Base-by-base conservation (phyloP, 345 rosid genomes). In the thale cress (Arabidopsis thaliana) region DNA sequence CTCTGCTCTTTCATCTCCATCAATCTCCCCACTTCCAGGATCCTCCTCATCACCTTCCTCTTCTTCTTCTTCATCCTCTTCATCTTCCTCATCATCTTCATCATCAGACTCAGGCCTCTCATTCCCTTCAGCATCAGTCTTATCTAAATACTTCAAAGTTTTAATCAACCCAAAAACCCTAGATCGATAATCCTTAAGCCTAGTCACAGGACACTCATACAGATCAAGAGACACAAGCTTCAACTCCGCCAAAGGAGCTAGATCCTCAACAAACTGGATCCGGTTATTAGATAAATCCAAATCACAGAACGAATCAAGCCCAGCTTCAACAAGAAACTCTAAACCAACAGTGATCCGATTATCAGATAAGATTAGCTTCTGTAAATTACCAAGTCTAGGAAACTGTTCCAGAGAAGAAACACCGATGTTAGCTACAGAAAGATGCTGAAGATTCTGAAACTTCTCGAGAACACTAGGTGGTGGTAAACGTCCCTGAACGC, bases 21-120 rank as follows among this genome's bases (percentile, higher is more conserved):
- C 93, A 37, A 84, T 41, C 78, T 88, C 96, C 5, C 91, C 85
- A 71, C 84, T 83, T 44, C 93, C 92, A 5, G 92, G 90, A 78
- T 90, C 87, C 55, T 75, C 80, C 41, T 83, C 96, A 69, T 90
- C 86, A 25, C 68, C 83, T 28, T 86, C 92, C 44, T 87, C 85
- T 1, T 71, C 81, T 2, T 83, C 94, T n/a, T 84, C 91, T 12
- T 87, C 91, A 0, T 83, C 91, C 11, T 83, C 94, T 0, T 86
- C 91, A 1, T 83, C 91, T 0, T 87, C 91, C 0, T 87, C 91
- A 0, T 87, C 89, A 6, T 87, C 91, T 59, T 90, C 96, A 6
- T 90, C 96, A 42, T 90, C 96, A 0, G 90, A 83, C 72, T 90
- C 96, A 0, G 91, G 93, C 20, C 87, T 87, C 80, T 90, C 96